These are phyloP conservation scores for Magnusiomyces clavatus DNA, from an alignment of 1,139 yeast species.

Conservation along the genomic window DNA sequence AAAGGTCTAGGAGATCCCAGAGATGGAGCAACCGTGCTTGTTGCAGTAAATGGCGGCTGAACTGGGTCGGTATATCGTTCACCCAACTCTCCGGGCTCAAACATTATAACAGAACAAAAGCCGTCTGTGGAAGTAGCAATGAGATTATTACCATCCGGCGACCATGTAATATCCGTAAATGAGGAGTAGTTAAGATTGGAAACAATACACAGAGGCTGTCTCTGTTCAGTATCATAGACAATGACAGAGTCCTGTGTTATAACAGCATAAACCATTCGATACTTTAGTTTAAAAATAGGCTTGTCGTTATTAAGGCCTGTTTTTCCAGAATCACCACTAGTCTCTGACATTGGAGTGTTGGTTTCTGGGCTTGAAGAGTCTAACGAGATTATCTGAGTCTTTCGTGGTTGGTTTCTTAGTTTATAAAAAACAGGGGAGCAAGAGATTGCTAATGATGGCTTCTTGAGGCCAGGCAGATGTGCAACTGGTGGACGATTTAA, in stretches of 20 bases:
- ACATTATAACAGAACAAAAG: slow-evolving; percentile 63
- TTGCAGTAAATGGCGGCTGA: not conserved
- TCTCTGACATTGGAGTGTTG: no score
- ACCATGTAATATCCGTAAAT: slow-evolving; percentile 84
- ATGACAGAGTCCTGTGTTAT: slow-evolving; percentile 88
- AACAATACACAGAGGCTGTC: slow-evolving; percentile 62
- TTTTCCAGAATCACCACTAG: no score
- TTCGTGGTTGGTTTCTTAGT: slow-evolving; percentile 22
- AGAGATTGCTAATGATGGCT: slow-evolving; percentile 75
- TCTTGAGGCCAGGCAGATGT: slow-evolving; percentile 67
- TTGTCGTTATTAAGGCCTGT: no score
- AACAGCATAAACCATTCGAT: slow-evolving; percentile 81
- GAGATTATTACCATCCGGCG: slow-evolving; percentile 61
- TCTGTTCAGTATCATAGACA: slow-evolving; percentile 68
- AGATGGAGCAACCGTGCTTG: not conserved
- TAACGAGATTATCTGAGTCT: not conserved
- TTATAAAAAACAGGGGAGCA: slow-evolving; percentile 65
- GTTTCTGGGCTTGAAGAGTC: no score
- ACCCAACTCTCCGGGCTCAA: slow-evolving; percentile 51
- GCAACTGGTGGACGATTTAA: slow-evolving; percentile 63
- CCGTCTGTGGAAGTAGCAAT: slow-evolving; percentile 91
- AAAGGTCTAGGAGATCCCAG: no score
- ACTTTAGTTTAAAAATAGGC: slow-evolving; percentile 49
- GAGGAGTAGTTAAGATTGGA: slow-evolving; percentile 82
- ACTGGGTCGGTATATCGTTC: slow-evolving; percentile 22